Base-by-base conservation (phyloP, 768 basidiomycete genomes). In the Podaxis pistillaris region DNA sequence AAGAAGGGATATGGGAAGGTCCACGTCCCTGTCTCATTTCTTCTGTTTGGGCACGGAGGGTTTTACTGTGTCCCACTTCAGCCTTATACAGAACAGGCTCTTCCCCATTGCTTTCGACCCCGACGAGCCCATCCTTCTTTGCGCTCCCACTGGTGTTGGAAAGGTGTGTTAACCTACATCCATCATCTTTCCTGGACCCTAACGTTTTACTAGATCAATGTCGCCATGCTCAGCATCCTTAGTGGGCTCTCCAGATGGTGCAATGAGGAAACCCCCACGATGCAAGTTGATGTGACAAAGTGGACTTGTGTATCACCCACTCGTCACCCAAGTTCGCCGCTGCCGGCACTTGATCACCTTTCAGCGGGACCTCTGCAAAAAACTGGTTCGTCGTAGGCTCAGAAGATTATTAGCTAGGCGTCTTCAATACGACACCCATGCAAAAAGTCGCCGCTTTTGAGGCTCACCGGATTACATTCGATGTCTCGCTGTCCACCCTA, bases 381-480 rank as follows among this genome's bases (percentile, higher is more conserved):
- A 96, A 96, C 81, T 99, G 97, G 97, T 97, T 93, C 73, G 84
- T 94, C 47, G 88, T 90, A 7, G 91, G 91, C 69, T 91, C 88
- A 62, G 91, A 93, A 74, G 90, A 93, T 77, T 93, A 93, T 77
- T 91, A 93, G 75, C 85, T 98, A 2, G 91, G 97, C 62, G 84
- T 96, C 63, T 98, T 94, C 89, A 98, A 98, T 96, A 98, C 84
- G 98, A 98, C 74, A 99, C 97, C 1, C 94, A 95, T 68, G 97
- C 24, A 98, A 76, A 96, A 98, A 78, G 91, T 98, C 64, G 81
- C 85, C 11, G 83, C 94, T 0, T 96, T 98, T 72, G 97, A 99
- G 76, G 96, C 96, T 0, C 97, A 98, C 96, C 97, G 1, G 97
- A 99, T 75, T 99, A 99, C 70, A 98, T 99, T 68, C 83, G 96